Conservation (phyloP, 371 early-diverging fungal species). For the Rhizopus arrhizus region DNA sequence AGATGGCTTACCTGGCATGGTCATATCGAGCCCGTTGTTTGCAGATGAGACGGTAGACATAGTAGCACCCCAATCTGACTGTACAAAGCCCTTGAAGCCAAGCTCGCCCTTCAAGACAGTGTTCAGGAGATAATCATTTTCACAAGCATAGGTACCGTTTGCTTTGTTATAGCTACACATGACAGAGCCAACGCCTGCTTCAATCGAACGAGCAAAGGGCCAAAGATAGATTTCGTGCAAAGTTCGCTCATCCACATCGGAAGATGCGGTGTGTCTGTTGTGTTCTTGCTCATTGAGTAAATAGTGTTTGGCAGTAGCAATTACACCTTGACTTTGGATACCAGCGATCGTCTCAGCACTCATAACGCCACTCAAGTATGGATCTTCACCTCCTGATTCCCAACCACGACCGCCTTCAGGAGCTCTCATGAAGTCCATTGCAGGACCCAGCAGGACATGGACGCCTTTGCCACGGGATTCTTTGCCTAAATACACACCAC, state of each 20-base stretch:
- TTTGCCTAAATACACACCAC: slow-evolving; percentile 53
- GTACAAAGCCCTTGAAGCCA: slow-evolving; percentile 50
- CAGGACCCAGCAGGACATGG: slow-evolving; percentile 53
- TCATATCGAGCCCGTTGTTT: slow-evolving; percentile 60
- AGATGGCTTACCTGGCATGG: slow-evolving; percentile 52
- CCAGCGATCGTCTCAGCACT: slow-evolving; percentile 37
- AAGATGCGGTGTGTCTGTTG: slow-evolving; percentile 31
- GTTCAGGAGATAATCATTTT: slow-evolving; percentile 47
- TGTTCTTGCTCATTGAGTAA: slow-evolving; percentile 56
- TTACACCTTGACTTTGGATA: slow-evolving; percentile 47
- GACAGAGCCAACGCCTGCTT: slow-evolving; percentile 57
- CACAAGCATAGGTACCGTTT: slow-evolving; percentile 54
- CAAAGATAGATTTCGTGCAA: slow-evolving; percentile 61
- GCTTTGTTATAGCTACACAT: slow-evolving; percentile 64
- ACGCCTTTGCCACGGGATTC: slow-evolving; percentile 58
- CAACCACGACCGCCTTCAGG: slow-evolving; percentile 62
- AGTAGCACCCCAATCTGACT: slow-evolving; percentile 45
- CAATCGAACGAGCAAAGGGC: slow-evolving; percentile 55
- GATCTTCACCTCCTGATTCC: slow-evolving; percentile 67
- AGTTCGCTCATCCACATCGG: slow-evolving; percentile 52
- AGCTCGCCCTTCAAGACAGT: slow-evolving; percentile 51
- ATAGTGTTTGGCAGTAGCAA: slow-evolving; percentile 59
- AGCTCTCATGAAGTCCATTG: slow-evolving; percentile 49
- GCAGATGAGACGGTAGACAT: slow-evolving; percentile 36
- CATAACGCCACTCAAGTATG: slow-evolving; percentile 53